phyloP scores from a whole-genome alignment of 2,329 filamentous ascomycete species.

The Saccharata proteae region DNA sequence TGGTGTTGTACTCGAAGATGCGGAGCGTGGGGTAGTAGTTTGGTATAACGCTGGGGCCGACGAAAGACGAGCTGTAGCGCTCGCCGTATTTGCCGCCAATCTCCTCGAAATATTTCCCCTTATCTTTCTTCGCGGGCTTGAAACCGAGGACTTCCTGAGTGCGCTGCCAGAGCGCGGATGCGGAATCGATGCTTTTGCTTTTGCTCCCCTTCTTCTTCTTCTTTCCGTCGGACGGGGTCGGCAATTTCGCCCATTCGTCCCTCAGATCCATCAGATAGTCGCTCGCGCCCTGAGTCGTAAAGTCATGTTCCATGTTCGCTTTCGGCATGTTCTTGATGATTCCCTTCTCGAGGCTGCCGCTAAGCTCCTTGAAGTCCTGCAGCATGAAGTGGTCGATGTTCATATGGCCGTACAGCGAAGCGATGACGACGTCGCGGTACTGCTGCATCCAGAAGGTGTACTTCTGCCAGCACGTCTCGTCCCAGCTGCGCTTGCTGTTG shows the following conservation, averaged over 20 bases:
- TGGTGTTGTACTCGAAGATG: slow-evolving; percentile 92
- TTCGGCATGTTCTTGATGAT: slow-evolving; percentile 20
- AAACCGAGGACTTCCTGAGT: slow-evolving; percentile 4
- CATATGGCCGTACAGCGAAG: slow-evolving; percentile 84
- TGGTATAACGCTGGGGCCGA: slow-evolving; percentile 79
- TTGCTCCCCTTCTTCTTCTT: slow-evolving; percentile 6
- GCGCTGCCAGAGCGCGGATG: slow-evolving; percentile 14
- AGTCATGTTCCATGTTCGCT: slow-evolving; percentile 5
- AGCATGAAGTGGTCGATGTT: slow-evolving; percentile 96
- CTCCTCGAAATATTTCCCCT: slow-evolving; percentile 49
- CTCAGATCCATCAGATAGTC: slow-evolving; percentile 73
- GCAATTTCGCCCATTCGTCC: slow-evolving; percentile 64
- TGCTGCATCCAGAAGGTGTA: slow-evolving; percentile 84
- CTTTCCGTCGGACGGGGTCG: slow-evolving; percentile 35
- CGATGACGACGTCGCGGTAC: slow-evolving; percentile 79
- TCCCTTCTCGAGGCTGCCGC: slow-evolving; percentile 41
- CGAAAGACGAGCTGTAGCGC: slow-evolving; percentile 67
- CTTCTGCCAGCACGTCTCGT: slow-evolving; percentile 97
- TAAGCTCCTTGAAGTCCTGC: slow-evolving; percentile 69
- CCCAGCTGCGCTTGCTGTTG: slow-evolving; percentile 76
- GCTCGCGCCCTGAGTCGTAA: slow-evolving; percentile 54
- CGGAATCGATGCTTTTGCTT: slow-evolving; percentile 11
- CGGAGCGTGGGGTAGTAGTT: slow-evolving; percentile 84
- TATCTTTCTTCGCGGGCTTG: slow-evolving; percentile 19
- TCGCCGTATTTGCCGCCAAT: slow-evolving; percentile 76